phyloP scores from a whole-genome alignment of 1,139 yeast genomes.

The Suhomyces chickasaworum region DNA sequence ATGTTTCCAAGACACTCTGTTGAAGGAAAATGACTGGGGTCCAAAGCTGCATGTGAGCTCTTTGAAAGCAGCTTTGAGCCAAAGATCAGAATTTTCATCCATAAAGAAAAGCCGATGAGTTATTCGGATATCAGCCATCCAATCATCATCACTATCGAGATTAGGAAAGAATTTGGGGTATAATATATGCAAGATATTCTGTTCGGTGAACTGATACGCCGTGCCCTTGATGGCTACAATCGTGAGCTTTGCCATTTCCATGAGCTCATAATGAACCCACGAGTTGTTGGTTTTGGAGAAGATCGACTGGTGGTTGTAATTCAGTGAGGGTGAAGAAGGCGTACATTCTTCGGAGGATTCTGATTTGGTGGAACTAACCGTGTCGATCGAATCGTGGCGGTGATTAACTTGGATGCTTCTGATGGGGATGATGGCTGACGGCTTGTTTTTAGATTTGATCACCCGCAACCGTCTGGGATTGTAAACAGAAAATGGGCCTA shows the following conservation, averaged over 20 bases:
- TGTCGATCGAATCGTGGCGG: conserved; percentile 1
- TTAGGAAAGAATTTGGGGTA: conserved; percentile 52
- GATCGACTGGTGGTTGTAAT: conserved; percentile 14
- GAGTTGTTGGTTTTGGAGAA: conserved; percentile 29
- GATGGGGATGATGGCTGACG: not conserved
- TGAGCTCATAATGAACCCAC: conserved; percentile 40
- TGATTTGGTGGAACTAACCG: not conserved
- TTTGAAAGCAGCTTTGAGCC: conserved; percentile 24
- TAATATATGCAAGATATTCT: conserved; percentile 48
- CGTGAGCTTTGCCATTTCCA: conserved; percentile 43
- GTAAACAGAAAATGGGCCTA: conserved; percentile 41
- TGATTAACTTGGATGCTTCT: not conserved
- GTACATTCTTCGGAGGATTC: not conserved
- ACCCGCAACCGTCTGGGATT: not conserved
- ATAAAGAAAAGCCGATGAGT: conserved; percentile 18
- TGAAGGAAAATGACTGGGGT: conserved; percentile 27
- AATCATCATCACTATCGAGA: conserved; percentile 47
- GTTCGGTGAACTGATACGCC: conserved; percentile 40
- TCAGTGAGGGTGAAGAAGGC: conserved; percentile 1
- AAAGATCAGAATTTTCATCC: conserved; percentile 15
- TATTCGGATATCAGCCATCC: conserved; percentile 33
- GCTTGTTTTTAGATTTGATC: not conserved
- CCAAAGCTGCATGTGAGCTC: conserved; percentile 23
- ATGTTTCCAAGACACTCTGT: conserved; percentile 22
- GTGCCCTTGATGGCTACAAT: conserved; percentile 48